Base-by-base conservation (phyloP, 2,329 filamentous ascomycete species). In the Cercospora sp. region DNA sequence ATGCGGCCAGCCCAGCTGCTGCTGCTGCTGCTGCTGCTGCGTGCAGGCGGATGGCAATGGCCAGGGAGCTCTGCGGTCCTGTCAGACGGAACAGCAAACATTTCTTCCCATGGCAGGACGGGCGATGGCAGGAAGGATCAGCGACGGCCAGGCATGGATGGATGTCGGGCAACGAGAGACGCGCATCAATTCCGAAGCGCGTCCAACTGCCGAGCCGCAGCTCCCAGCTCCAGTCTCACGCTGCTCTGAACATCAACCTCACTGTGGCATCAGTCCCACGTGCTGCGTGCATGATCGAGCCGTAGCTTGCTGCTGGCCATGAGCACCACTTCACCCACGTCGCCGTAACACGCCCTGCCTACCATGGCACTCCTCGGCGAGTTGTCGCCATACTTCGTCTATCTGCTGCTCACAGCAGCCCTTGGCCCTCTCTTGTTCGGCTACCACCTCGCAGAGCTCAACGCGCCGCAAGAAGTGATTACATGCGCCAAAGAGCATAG, bases 351-450 rank as follows among this genome's bases (percentile, higher is more conserved):
- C 64, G 33, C 23, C 42, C 45, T 28, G 36, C 48, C 65, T 5
- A 65, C 20, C 66, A 73, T 73, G 71, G 67, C 69, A 45, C 45
- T 59, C 36, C 77, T 81, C 72, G 75, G 83, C 68, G 79, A 80
- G 75, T 77, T 93, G 65, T 95, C 92, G 40, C 84, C 88, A 5
- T 97, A 93, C 80, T 88, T 98, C 74, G 78, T 95, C 75, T 87
- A 92, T 76, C 82, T 95, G 58, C 86, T 98, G 65, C 81, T 89
- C 68, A 84, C 94, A 68, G 88, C 91, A 53, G 96, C 93, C 0
- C 82, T 97, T 18, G 95, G 94, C 0, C 93, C 95, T 1, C 86
- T 98, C 55, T 93, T 97, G 76, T 99, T 97, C 78, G 95, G 95
- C 70, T 97, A 92, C 80, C 94, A 98, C 80, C 81, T 98, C 78